These are phyloP conservation scores for Astrothelium macrocarpum DNA, from an alignment of 495 filamentous ascomycete species.

Conservation along the genomic window DNA sequence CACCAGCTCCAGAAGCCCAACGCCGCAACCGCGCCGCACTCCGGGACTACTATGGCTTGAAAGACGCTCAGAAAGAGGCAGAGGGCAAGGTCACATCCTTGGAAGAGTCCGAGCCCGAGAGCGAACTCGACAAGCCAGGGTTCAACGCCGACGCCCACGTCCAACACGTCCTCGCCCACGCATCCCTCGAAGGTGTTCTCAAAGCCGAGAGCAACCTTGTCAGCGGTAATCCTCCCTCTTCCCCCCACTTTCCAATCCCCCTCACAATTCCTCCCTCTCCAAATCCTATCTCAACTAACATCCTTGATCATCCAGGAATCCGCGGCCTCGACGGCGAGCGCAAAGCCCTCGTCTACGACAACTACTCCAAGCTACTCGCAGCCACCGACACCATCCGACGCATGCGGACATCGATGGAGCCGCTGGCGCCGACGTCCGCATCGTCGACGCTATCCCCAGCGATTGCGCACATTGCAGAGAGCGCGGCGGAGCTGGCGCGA, in stretches of 20 bases:
- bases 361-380: slow-evolving; percentile 89
- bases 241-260: background rate
- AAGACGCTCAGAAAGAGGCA: slow-evolving; percentile 35
- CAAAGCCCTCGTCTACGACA: slow-evolving; percentile 96
- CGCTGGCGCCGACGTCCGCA: slow-evolving; percentile 57
- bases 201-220: slow-evolving; percentile 54
- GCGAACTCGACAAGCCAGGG: slow-evolving; percentile 46
- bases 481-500: slow-evolving; percentile 54
- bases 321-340: slow-evolving; percentile 85
- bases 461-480: slow-evolving; percentile 72
- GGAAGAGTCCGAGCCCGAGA: slow-evolving; percentile 31
- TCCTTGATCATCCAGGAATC: slow-evolving; percentile 49
- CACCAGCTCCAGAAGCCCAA: slow-evolving; percentile 23
- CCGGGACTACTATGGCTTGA: slow-evolving; percentile 89
- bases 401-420: slow-evolving; percentile 69
- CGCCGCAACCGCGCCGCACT: slow-evolving; percentile 72
- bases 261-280: background rate
- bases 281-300: background rate
- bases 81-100: slow-evolving; percentile 17
- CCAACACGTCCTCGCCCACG: slow-evolving; percentile 50
- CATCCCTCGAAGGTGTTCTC: slow-evolving; percentile 55
- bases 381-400: slow-evolving; percentile 91
- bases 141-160: slow-evolving; percentile 55
- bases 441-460: slow-evolving; percentile 65
- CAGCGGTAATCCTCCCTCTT: slow-evolving; percentile 28